Conservation (phyloP, 441 rosid species). For the Gossypium davidsonii region DNA sequence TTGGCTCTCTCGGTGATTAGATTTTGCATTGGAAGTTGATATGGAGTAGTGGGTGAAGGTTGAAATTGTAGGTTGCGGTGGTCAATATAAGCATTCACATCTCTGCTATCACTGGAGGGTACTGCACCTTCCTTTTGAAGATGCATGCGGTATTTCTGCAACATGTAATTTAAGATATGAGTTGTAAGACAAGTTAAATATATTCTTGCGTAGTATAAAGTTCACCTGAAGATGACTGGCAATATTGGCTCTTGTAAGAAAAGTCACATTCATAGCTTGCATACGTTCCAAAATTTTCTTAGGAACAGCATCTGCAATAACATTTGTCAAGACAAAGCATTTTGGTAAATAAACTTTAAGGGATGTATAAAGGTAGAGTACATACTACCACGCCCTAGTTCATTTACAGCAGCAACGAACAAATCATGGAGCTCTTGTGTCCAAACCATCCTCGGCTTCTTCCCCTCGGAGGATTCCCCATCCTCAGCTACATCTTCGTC, state of each 20-base stretch:
- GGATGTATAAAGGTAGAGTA: background rate
- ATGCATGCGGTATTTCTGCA: slow-evolving; percentile 30
- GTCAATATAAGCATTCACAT: background rate
- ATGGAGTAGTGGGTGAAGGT: background rate
- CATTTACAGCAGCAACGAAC: slow-evolving; percentile 24
- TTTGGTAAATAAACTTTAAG: background rate
- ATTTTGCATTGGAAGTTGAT: background rate
- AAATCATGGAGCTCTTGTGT: slow-evolving; percentile 25
- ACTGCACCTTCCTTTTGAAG: background rate
- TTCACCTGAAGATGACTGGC: slow-evolving; percentile 42
- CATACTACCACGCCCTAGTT: slow-evolving; percentile 25
- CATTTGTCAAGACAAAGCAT: background rate
- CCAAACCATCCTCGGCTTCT: slow-evolving; percentile 31
- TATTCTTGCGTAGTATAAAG: background rate
- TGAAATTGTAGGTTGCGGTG: background rate
- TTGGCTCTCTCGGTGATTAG: background rate
- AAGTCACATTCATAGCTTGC: slow-evolving; percentile 25
- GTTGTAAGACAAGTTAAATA: too few relatives aligned
- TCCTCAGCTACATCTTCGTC: slow-evolving; percentile 5
- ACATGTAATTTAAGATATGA: background rate
- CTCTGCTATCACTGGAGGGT: background rate
- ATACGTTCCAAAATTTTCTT: slow-evolving; percentile 33
- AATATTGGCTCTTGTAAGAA: slow-evolving; percentile 29
- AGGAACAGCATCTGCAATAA: slow-evolving; percentile 30
- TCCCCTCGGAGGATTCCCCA: slow-evolving; percentile 4